Evolutionary conservation across 441 rosid genomes (phyloP), one percentile per base, ranked within the genome.

Genomic region (Pelargonium citronellum): DNA sequence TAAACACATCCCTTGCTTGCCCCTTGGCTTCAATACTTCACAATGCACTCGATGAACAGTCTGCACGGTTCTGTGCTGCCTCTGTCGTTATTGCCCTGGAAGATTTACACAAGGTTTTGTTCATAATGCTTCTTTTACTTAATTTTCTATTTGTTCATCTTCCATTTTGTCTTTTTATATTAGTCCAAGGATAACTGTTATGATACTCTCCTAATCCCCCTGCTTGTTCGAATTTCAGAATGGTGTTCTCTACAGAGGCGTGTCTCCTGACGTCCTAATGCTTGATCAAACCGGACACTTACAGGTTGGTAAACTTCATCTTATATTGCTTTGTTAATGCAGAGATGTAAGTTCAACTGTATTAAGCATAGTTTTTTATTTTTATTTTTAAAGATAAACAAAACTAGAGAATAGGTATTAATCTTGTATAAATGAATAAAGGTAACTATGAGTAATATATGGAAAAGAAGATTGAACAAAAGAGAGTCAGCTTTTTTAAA

Each of bases 211-310:
- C 7, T 55, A 55, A 55, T 4, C 51, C 55, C 34, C 9, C 41
- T 51, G 57, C 71, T 71, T 75, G 72, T 73, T 74, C 79, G 79
- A 71, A 79, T 81, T 80, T 64, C 89, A 91, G 99, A 85, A 81
- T 39, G 85, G 82, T 22, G 70, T 95, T 71, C 90, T 95, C 84
- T 91, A 83, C 81, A 87, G 99, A 91, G 94, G 97, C 46, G 87
- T 87, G 68, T 91, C 96, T 74, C 86, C 91, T 3, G 95, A 90
- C 72, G 85, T 86, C 66, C 78, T 94, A 49, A 89, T 94, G 99
- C 75, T 94, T 89, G 90, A 94, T 76, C 88, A 81, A 74, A 74
- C 89, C 15, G 99, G 99, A 67, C 78, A 78, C 77, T 72, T 89
- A 78, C 92, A 89, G 96, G 96, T 91, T 67, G 67, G 83, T 83